Evolutionary conservation across 192 early-diverging fungal genomes (phyloP).

Genomic region (Dispira parvispora): DNA sequence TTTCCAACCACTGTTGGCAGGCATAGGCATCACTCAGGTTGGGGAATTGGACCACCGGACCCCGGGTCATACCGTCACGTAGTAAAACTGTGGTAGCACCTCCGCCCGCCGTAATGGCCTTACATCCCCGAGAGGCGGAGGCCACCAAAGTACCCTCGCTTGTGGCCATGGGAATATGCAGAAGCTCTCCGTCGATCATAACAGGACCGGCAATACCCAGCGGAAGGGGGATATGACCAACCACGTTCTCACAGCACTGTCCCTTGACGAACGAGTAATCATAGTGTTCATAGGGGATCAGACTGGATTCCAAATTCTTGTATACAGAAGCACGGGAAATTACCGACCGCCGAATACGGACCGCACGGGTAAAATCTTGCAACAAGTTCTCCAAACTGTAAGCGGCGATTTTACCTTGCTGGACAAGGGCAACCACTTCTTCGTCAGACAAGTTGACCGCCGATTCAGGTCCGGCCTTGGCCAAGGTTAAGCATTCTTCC

Average conservation of each 20-base stretch:
- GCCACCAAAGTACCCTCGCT: constrained; percentile 86
- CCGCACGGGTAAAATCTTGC: constrained; percentile 63
- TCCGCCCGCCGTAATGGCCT: constrained; percentile 76
- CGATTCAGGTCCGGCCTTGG: constrained; percentile 1
- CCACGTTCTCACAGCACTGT: constrained; percentile 90
- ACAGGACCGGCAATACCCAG: constrained; percentile 85
- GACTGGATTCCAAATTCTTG: constrained; percentile 43
- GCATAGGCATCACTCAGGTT: constrained; percentile 39
- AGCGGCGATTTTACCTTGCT: constrained; percentile 50
- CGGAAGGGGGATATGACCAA: constrained; percentile 83
- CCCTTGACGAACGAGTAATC: constrained; percentile 81
- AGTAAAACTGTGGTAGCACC: constrained; percentile 67
- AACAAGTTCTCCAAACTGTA: constrained; percentile 84
- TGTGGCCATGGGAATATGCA: constrained; percentile 90
- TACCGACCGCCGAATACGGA: constrained; percentile 59
- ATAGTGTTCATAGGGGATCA: constrained; percentile 68
- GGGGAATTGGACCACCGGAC: constrained; percentile 80
- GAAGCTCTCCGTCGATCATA: constrained; percentile 56
- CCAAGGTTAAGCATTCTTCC: constrained; percentile 18
- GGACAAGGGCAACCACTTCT: constrained; percentile 55
- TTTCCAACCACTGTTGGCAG: constrained; percentile 61
- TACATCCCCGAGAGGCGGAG: constrained; percentile 84
- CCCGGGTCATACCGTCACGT: constrained; percentile 82
- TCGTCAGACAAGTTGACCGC: constrained; percentile 43
- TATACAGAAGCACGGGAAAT: constrained; percentile 49